Evolutionary conservation across 371 early-diverging fungal species (phyloP), one percentile per base, ranked within the genome.

Genomic region (Funneliformis caledonium): DNA sequence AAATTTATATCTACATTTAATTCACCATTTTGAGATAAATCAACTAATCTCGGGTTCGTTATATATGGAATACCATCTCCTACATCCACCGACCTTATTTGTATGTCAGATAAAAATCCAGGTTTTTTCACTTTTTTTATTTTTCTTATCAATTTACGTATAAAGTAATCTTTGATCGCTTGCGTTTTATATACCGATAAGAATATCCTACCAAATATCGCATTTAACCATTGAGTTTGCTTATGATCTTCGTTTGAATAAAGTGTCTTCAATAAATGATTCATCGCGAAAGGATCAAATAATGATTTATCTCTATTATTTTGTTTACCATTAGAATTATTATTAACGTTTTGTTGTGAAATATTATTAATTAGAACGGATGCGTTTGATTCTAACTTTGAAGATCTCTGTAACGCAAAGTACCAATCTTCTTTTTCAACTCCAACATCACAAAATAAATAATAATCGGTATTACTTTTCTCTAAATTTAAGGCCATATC

Each of bases 391-490:
- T 84, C 76, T 42, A 85, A 47, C 64, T 84, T 85, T 47, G 87
- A 85, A 8, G 86, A 85, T 69, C 85, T 82, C 5, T 85, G 75
- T 11, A 87, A 82, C 2, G 85, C 84, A 26, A 87, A 79, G 64
- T 72, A 95, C 97, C 97, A 97, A 83, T 95, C 96, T 82, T 97
- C 97, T 85, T 97, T 97, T 65, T 96, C 95, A 9, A 89, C 89
- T 19, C 92, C 89, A 6, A 85, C 82, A 67, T 86, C 85, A 68
- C 89, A 88, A 81, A 89, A 91, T 68, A 92, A 84, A 82, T 87
- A 92, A 76, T 89, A 90, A 33, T 26, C 50, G 33, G 82, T 82
- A 61, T 82, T 83, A 8, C 81, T 83, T 81, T 79, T 85, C 26
- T 82, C 83, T 31, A 14, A 19, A 60, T 48, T 50, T 43, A 48